A percentile compares a stretch with the other conserved stretches of the same genome.
These are phyloP conservation scores for Solanum chacoense DNA, from an alignment of 305 asterid genomes.

Conservation along the genomic window DNA sequence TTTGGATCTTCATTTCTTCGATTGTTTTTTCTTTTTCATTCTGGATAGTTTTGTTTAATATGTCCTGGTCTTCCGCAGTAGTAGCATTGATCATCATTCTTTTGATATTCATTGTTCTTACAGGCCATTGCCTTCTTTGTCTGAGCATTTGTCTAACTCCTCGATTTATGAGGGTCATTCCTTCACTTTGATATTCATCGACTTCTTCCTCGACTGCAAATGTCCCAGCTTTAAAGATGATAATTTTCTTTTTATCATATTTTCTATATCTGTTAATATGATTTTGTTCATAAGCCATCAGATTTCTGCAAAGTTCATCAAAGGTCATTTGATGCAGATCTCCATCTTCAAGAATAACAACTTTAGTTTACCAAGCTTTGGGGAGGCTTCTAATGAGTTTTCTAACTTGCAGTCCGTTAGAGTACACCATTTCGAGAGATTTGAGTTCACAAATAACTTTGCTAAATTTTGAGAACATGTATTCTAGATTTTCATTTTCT, in stretches of 20 bases:
- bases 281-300: background rate
- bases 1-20: background rate
- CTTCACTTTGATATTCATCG: too few relatives aligned
- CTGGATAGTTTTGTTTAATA: background rate
- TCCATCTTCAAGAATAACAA: background rate
- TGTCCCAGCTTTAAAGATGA: background rate
- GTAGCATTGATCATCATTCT: background rate
- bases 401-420: background rate
- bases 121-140: background rate
- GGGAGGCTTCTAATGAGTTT: background rate
- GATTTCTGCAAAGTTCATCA: background rate
- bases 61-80: background rate
- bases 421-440: background rate
- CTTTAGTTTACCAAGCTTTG: background rate
- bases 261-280: background rate
- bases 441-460: background rate
- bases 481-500: background rate
- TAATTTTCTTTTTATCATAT: background rate
- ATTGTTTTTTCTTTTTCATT: background rate
- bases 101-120: background rate
- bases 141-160: background rate
- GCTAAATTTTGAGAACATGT: background rate
- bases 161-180: too few relatives aligned
- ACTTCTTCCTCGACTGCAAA: background rate
- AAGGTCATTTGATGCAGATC: background rate